Conservation (phyloP, 1,139 yeast genomes). For the Wickerhamomyces sp. region DNA sequence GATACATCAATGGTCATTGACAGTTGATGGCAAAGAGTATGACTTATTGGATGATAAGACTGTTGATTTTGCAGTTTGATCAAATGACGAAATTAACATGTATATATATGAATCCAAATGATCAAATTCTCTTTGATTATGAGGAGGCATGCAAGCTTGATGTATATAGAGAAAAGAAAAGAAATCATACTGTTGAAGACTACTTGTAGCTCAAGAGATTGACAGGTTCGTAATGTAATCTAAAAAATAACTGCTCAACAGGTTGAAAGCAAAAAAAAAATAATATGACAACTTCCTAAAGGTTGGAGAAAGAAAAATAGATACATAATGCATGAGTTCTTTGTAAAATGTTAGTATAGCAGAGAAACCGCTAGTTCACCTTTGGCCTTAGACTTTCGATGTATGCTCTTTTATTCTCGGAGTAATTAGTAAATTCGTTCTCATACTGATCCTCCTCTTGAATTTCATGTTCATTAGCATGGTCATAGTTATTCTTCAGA, state of each 20-base stretch:
- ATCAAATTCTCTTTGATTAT: not conserved
- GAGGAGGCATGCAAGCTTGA: no score
- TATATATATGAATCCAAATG: not conserved
- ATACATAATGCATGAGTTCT: no score
- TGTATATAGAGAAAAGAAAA: no score
- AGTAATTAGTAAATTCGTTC: slow-evolving; percentile 36
- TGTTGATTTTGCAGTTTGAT: slow-evolving; percentile 29
- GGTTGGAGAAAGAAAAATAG: no score
- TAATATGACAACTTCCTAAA: no score
- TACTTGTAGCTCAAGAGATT: no score
- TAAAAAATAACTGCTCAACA: no score
- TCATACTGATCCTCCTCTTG: slow-evolving; percentile 38
- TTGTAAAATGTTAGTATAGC: no score
- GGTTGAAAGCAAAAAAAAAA: no score
- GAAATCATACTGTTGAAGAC: no score
- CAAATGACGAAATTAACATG: not conserved
- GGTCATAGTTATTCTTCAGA: slow-evolving; percentile 31
- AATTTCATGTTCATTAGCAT: slow-evolving; percentile 28
- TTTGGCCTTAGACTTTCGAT: slow-evolving; percentile 35
- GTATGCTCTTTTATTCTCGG: slow-evolving; percentile 33
- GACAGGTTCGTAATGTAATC: no score
- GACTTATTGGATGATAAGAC: slow-evolving; percentile 53
- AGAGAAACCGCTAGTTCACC: no score
- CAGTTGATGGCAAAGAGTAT: slow-evolving; percentile 37
- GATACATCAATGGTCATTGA: slow-evolving; percentile 55